phyloP scores from a whole-genome alignment of 2,329 filamentous ascomycete genomes.

The Ophiosphaerella narmari region DNA sequence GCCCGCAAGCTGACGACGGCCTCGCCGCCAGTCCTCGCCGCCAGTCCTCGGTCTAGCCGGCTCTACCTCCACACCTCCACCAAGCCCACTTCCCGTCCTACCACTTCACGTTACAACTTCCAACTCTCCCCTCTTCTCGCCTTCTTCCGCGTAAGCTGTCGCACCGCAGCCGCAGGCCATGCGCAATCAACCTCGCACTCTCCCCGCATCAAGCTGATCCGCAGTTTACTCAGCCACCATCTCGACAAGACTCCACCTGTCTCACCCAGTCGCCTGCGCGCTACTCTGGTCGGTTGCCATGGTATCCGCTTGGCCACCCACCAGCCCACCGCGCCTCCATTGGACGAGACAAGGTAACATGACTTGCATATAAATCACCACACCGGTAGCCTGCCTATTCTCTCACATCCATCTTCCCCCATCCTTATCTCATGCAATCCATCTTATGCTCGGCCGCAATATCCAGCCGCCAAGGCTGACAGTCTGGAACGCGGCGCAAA shows the following conservation, averaged over 20 bases:
- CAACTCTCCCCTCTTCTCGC: neutral
- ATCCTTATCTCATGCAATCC: no score
- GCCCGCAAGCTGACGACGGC: neutral
- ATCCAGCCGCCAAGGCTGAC: neutral
- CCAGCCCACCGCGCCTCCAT: no score
- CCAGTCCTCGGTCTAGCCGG: neutral
- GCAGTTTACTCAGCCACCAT: neutral
- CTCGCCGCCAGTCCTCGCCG: neutral
- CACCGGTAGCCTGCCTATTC: no score
- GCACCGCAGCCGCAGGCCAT: conserved; percentile 6
- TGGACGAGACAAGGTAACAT: no score
- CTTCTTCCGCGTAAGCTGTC: conserved; percentile 16
- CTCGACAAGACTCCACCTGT: neutral
- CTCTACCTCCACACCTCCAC: neutral
- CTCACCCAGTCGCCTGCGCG: neutral
- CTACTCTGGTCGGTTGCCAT: neutral
- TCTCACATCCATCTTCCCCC: no score
- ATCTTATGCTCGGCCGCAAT: no score
- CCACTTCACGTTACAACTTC: conserved; percentile 2
- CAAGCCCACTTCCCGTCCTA: neutral
- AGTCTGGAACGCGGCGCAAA: neutral
- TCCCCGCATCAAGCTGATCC: neutral
- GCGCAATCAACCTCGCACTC: neutral
- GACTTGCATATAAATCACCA: no score
- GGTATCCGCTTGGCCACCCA: neutral